phyloP scores from a whole-genome alignment of 345 rosid genomes.

The Lumnitzera littorea region DNA sequence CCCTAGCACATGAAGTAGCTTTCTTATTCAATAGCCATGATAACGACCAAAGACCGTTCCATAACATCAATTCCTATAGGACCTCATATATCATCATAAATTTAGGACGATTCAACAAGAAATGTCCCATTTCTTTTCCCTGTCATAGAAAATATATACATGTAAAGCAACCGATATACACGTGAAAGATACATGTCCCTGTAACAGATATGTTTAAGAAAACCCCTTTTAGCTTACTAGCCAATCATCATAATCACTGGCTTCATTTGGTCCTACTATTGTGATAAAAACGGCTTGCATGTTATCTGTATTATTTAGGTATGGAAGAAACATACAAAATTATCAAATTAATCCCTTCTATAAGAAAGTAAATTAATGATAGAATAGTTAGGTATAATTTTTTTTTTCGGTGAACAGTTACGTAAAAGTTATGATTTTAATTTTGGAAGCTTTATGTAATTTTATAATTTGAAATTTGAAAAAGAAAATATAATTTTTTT shows the following conservation, averaged over 20 bases:
- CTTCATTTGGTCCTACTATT: background rate
- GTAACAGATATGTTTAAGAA: background rate
- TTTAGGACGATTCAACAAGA: too few species aligned
- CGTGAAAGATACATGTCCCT: background rate
- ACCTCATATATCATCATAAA: too few species aligned
- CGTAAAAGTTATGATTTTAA: too few species aligned
- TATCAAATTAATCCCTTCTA: too few species aligned
- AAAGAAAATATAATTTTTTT: too few species aligned
- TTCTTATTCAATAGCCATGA: constrained; percentile 9
- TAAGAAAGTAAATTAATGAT: too few species aligned
- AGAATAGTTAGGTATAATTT: too few species aligned
- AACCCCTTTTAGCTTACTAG: background rate
- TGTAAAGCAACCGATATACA: background rate
- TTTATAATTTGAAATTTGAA: too few species aligned
- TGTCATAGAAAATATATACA: background rate
- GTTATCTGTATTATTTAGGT: background rate
- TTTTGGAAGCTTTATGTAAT: too few species aligned
- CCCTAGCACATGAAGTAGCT: constrained; percentile 35
- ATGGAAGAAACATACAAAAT: too few species aligned
- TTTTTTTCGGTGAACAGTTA: too few species aligned
- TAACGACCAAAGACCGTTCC: background rate
- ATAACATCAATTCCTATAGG: too few species aligned
- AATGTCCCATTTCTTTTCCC: background rate
- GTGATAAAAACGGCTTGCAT: constrained; percentile 2
- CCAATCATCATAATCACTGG: constrained; percentile 14